These are phyloP conservation scores for Dalbergia cochinchinensis DNA, from an alignment of 306 rosid genomes.

Conservation along the genomic window DNA sequence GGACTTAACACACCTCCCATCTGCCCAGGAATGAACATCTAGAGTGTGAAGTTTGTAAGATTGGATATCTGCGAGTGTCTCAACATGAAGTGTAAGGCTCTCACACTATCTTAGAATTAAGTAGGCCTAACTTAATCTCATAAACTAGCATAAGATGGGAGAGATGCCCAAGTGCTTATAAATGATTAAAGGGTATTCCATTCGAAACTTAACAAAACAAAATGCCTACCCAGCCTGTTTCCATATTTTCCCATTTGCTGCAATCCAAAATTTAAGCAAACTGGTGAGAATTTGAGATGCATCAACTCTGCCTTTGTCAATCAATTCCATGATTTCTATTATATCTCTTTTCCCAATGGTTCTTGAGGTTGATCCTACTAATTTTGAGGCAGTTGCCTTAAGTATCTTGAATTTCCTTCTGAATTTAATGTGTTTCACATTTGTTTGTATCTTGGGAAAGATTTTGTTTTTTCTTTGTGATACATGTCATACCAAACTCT, in stretches of 20 bases:
- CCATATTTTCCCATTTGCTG: background rate
- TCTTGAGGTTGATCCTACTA: constrained; percentile 2
- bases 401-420: background rate
- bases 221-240: background rate
- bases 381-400: background rate
- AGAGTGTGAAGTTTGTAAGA: no score
- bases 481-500: background rate
- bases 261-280: background rate
- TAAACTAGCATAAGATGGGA: no score
- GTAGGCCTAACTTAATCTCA: no score
- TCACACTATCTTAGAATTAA: no score
- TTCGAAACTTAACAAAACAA: no score
- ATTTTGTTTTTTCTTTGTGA: background rate
- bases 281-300: background rate
- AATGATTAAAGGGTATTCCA: no score
- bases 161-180: no score
- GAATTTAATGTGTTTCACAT: constrained; percentile 5
- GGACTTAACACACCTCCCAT: no score
- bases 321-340: constrained; percentile 8
- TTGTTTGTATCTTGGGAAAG: background rate
- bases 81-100: no score
- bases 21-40: no score
- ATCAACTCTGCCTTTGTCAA: constrained; percentile 13
- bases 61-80: no score
- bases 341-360: background rate